Evolutionary conservation across 2,329 filamentous ascomycete genomes (phyloP).

Genomic region (Fusarium poae): DNA sequence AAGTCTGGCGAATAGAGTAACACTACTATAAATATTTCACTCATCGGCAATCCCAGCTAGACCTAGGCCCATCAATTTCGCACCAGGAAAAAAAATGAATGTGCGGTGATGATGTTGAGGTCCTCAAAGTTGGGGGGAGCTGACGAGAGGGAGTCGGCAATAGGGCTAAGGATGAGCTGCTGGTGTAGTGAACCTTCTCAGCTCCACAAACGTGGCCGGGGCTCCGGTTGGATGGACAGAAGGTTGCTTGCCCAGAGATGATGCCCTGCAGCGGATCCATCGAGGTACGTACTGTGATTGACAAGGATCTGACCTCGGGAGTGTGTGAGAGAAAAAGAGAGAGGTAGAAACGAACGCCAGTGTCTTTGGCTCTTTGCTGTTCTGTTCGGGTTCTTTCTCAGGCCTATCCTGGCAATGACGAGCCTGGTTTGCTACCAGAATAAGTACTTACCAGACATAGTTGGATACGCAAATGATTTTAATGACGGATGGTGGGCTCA

Average conservation of each 20-base stretch:
- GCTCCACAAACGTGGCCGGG: constrained; percentile 48
- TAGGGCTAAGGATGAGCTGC: constrained; percentile 50
- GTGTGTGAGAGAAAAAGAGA: not conserved
- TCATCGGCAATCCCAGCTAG: constrained; percentile 19
- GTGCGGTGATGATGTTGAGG: constrained; percentile 45
- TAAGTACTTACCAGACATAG: constrained; percentile 3
- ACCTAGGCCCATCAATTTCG: constrained; percentile 38
- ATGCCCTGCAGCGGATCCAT: constrained; percentile 32
- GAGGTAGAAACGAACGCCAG: not conserved
- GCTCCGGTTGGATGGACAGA: constrained; percentile 43
- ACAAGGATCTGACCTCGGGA: constrained; percentile 10
- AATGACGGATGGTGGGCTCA: constrained; percentile 43
- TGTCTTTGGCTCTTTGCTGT: constrained; percentile 15
- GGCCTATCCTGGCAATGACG: constrained; percentile 9
- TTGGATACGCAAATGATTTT: constrained; percentile 4
- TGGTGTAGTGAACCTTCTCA: constrained; percentile 39
- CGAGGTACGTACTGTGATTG: constrained; percentile 19
- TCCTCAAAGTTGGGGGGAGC: constrained; percentile 39
- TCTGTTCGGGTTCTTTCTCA: constrained; percentile 7
- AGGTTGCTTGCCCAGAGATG: constrained; percentile 36
- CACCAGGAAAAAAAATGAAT: constrained; percentile 37
- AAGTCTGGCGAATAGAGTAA: constrained; percentile 15
- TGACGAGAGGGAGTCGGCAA: constrained; percentile 47
- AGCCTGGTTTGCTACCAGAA: constrained; percentile 17
- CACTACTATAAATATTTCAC: constrained; percentile 19